Conservation (phyloP, 2,329 filamentous ascomycete species). For the Diaporthe citriasiana region DNA sequence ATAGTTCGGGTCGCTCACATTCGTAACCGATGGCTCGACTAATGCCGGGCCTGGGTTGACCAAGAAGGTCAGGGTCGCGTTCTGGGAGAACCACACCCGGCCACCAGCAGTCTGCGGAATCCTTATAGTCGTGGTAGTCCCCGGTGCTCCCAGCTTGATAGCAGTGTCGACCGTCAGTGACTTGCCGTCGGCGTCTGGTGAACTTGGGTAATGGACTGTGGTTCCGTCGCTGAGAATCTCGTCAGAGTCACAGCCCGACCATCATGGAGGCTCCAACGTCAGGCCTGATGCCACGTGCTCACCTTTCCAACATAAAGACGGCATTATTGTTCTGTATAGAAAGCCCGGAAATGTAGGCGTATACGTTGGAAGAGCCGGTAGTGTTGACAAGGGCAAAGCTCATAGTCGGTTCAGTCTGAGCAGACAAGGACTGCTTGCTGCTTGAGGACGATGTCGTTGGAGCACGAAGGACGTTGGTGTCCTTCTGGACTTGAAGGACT, state of each 20-base stretch:
- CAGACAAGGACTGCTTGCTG: conserved; percentile 1
- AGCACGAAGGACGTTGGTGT: conserved; percentile 46
- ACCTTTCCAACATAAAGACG: conserved; percentile 71
- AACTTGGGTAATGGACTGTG: conserved; percentile 74
- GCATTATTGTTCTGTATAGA: conserved; percentile 71
- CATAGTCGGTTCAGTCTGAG: conserved; percentile 57
- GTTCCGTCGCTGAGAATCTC: conserved; percentile 64
- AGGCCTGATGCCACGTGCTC: background rate
- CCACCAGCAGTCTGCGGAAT: conserved; percentile 80
- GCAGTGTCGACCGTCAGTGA: conserved; percentile 70
- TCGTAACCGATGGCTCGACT: conserved; percentile 79
- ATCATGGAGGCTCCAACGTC: background rate
- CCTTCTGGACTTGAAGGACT: conserved; percentile 46
- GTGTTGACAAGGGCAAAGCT: conserved; percentile 76
- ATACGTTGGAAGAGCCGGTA: conserved; percentile 71
- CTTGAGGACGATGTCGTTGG: conserved; percentile 39
- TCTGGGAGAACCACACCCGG: conserved; percentile 79
- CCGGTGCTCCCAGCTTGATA: conserved; percentile 74
- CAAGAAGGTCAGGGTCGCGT: conserved; percentile 73
- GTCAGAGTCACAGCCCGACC: background rate
- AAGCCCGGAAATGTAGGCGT: conserved; percentile 79
- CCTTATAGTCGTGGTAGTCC: conserved; percentile 70
- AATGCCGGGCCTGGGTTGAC: conserved; percentile 78
- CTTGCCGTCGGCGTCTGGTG: conserved; percentile 65
- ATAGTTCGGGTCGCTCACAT: conserved; percentile 69